phyloP scores from a whole-genome alignment of 305 asterid genomes.

The Fraxinus albicans region DNA sequence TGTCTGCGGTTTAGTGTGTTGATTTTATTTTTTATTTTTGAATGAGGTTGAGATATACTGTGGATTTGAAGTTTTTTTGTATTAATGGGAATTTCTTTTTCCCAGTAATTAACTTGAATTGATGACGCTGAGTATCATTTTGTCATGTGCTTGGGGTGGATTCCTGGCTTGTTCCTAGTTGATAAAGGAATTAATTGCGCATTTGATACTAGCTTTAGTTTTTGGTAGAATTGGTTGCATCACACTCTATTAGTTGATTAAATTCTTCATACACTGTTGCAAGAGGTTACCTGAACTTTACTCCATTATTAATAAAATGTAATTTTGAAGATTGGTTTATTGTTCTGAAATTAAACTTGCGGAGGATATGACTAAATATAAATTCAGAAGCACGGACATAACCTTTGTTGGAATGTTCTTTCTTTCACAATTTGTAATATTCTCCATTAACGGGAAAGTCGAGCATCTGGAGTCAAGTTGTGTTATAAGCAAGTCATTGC shows the following conservation, averaged over 20 bases:
- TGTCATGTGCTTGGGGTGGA: not conserved
- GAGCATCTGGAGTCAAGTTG: not conserved
- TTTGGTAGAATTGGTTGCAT: not conserved
- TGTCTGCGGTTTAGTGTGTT: not conserved
- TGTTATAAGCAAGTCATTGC: not conserved
- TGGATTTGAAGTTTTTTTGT: not conserved
- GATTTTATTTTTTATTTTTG: constrained; percentile 16
- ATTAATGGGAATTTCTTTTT: not conserved
- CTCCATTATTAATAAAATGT: not conserved
- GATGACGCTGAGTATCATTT: not conserved
- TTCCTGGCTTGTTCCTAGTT: not conserved
- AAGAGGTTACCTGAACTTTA: not conserved
- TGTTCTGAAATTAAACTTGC: not conserved
- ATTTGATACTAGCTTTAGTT: not conserved
- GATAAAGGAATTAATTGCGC: not conserved
- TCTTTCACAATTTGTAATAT: not conserved
- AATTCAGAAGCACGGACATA: constrained; percentile 9
- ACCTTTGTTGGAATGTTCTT: not conserved
- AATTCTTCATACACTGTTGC: not conserved
- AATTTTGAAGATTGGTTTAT: not conserved
- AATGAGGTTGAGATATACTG: not conserved
- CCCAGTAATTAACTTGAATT: not conserved
- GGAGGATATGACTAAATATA: not conserved
- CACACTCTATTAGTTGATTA: not conserved
- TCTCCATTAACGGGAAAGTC: not conserved